Percentiles rank a stretch among this genome's conserved stretches.
These are phyloP conservation scores for Monosporascus sp. DNA, from an alignment of 2,329 filamentous ascomycete species.

Conservation along the genomic window DNA sequence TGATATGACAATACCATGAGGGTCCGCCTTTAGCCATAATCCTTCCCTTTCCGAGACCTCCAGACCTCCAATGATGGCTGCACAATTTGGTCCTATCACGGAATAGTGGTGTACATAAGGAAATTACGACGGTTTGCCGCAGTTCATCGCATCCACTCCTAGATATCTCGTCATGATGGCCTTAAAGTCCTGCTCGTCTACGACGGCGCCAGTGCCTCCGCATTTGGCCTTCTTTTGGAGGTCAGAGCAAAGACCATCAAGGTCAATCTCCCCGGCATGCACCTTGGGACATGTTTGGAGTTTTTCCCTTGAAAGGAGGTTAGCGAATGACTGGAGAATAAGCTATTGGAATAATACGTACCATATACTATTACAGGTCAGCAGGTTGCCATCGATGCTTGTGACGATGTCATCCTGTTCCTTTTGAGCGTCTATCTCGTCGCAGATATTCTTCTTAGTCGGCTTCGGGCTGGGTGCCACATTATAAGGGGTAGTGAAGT, in stretches of 20 bases:
- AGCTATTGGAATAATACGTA: constrained; percentile 41
- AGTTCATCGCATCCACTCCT: constrained; percentile 31
- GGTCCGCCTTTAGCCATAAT: neutral
- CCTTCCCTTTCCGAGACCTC: neutral
- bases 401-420: constrained; percentile 61
- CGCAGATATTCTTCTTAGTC: constrained; percentile 60
- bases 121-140: neutral
- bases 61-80: neutral
- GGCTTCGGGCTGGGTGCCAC: constrained; percentile 42
- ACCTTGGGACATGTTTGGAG: constrained; percentile 82
- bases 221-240: constrained; percentile 94
- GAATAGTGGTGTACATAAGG: neutral
- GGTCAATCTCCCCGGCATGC: constrained; percentile 84
- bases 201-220: constrained; percentile 82
- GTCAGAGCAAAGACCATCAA: constrained; percentile 88
- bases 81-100: neutral
- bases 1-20: neutral
- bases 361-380: constrained; percentile 92
- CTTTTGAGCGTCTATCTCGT: constrained; percentile 71
- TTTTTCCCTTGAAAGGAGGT: constrained; percentile 66
- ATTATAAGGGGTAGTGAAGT: constrained; percentile 79
- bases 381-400: constrained; percentile 54
- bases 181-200: constrained; percentile 85
- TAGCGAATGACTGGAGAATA: constrained; percentile 27
- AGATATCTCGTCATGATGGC: constrained; percentile 64